These are phyloP conservation scores for Leccinum incarnatum DNA, from an alignment of 768 basidiomycete genomes.

Conservation along the genomic window DNA sequence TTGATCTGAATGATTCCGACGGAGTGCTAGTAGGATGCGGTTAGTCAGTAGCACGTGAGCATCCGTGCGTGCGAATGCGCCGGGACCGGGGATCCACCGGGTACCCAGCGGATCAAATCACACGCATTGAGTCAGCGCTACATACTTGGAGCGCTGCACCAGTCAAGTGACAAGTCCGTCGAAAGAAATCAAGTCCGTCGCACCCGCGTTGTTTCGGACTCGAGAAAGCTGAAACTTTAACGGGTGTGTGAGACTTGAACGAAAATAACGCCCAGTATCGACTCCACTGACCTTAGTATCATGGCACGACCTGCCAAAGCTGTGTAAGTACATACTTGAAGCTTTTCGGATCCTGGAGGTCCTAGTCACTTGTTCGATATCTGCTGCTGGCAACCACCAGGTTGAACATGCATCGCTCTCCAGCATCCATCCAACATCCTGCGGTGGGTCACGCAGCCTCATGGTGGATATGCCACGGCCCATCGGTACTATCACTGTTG, in stretches of 20 bases:
- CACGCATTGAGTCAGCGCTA: background rate
- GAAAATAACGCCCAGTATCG: too few relatives aligned
- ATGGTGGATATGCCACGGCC: too few relatives aligned
- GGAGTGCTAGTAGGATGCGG: background rate
- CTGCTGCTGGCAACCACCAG: background rate
- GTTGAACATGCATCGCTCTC: background rate
- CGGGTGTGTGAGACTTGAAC: background rate
- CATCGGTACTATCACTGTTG: too few relatives aligned
- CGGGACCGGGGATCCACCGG: too few relatives aligned
- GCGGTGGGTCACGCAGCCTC: background rate
- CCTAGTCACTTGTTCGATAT: too few relatives aligned
- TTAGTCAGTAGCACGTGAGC: background rate
- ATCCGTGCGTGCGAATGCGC: background rate
- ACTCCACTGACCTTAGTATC: too few relatives aligned
- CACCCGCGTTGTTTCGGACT: too few relatives aligned
- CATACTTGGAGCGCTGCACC: background rate
- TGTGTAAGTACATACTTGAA: too few relatives aligned
- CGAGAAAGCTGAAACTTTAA: background rate
- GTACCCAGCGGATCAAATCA: background rate
- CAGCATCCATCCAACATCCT: background rate
- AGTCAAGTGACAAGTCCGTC: background rate
- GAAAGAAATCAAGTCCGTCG: too few relatives aligned
- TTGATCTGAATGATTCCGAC: background rate
- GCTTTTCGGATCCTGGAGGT: too few relatives aligned
- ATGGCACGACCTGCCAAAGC: too few relatives aligned